These are phyloP conservation scores for Coemansia sp. DNA, from an alignment of 192 early-diverging fungal species.

Conservation along the genomic window DNA sequence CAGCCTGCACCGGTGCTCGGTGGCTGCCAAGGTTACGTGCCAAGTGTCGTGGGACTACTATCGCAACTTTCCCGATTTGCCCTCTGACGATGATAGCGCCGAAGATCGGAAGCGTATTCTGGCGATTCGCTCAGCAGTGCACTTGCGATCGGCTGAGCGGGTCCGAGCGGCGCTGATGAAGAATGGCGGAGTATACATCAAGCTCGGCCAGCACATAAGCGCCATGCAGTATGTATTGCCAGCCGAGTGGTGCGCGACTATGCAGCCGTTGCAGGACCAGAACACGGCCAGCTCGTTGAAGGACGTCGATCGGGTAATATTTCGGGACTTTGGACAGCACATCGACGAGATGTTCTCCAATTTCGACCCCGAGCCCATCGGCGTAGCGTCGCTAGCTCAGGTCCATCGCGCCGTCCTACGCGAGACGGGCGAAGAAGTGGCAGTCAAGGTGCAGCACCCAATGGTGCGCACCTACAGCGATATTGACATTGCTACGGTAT, in stretches of 20 bases:
- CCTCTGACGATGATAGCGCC: slow-evolving; percentile 15
- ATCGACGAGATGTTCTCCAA: slow-evolving; percentile 70
- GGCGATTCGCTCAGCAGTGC: slow-evolving; percentile 52
- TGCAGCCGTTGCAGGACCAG: slow-evolving; percentile 81
- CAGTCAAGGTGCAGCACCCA: slow-evolving; percentile 94
- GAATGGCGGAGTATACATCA: slow-evolving; percentile 87
- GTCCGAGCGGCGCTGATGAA: slow-evolving; percentile 63
- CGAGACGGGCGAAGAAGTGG: slow-evolving; percentile 71
- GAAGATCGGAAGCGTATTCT: slow-evolving; percentile 32
- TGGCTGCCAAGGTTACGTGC: slow-evolving; percentile 39
- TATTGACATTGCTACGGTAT: slow-evolving; percentile 80
- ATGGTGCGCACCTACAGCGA: slow-evolving; percentile 73
- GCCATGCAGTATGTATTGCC: slow-evolving; percentile 88
- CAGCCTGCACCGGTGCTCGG: slow-evolving; percentile 34
- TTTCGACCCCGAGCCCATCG: slow-evolving; percentile 85
- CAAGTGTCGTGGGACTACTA: slow-evolving; percentile 56
- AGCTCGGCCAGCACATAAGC: slow-evolving; percentile 85
- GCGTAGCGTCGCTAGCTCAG: slow-evolving; percentile 94
- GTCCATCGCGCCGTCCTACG: slow-evolving; percentile 82
- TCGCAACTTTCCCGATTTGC: slow-evolving; percentile 51
- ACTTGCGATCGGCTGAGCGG: slow-evolving; percentile 69
- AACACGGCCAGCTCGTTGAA: slow-evolving; percentile 75
- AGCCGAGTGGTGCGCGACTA: slow-evolving; percentile 85
- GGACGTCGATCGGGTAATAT: slow-evolving; percentile 72
- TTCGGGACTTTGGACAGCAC: slow-evolving; percentile 66